Evolutionary conservation across 108 stramenopile species (phyloP).

Genomic region (Fistulifera pelliculosa): DNA sequence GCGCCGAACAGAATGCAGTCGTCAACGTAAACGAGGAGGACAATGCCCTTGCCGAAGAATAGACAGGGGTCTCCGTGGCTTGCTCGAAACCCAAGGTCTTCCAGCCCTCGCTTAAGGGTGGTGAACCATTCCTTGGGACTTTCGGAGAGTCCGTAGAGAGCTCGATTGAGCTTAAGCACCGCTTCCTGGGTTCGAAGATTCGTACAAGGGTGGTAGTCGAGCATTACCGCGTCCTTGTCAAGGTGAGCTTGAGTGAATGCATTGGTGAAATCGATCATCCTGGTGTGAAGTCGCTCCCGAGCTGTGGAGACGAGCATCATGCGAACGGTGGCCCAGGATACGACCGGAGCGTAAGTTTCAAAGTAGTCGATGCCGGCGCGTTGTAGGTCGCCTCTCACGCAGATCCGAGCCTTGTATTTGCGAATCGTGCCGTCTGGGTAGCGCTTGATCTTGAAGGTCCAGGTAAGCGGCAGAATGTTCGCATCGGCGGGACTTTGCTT

Average conservation of each 20-base stretch:
- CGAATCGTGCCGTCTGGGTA: slow-evolving; percentile 29
- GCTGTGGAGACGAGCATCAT: slow-evolving; percentile 13
- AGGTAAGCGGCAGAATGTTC: slow-evolving; percentile 12
- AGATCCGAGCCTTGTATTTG: slow-evolving; percentile 48
- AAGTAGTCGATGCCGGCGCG: slow-evolving; percentile 42
- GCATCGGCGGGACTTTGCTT: no score
- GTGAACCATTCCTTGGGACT: slow-evolving; percentile 15
- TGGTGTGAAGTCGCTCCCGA: slow-evolving; percentile 12
- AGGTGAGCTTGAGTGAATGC: slow-evolving; percentile 38
- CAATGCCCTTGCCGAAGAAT: background rate
- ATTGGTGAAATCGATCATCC: slow-evolving; percentile 25
- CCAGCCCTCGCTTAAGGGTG: slow-evolving; percentile 9
- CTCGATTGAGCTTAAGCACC: slow-evolving; percentile 15
- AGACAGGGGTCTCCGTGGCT: background rate
- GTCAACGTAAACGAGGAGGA: background rate
- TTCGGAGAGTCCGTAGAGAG: slow-evolving; percentile 23
- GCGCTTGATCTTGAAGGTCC: slow-evolving; percentile 27
- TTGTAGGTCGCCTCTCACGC: slow-evolving; percentile 42
- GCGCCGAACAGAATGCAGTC: background rate
- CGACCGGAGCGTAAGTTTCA: slow-evolving; percentile 38
- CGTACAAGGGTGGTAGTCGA: no score
- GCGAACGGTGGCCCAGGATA: slow-evolving; percentile 33
- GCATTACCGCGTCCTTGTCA: no score
- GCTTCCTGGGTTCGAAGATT: no score
- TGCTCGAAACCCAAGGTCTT: background rate